Conservation (phyloP, 768 basidiomycete species). For the Russula sp. region DNA sequence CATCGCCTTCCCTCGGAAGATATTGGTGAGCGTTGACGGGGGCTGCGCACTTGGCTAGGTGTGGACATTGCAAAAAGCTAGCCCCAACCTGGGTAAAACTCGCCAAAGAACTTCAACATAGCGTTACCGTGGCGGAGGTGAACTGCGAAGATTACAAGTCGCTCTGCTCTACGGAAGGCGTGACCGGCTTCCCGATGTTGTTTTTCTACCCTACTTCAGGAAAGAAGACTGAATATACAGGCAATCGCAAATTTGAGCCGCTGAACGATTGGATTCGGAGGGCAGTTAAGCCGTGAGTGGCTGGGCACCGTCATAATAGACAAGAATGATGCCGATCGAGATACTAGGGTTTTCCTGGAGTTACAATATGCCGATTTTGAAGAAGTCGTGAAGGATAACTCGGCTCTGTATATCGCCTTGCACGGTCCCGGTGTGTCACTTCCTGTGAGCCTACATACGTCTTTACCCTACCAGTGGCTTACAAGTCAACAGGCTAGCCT, state of each 20-base stretch:
- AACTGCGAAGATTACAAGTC: slow-evolving; percentile 75
- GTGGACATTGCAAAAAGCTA: slow-evolving; percentile 94
- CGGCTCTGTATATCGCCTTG: slow-evolving; percentile 58
- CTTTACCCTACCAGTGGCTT: not conserved
- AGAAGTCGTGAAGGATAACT: slow-evolving; percentile 37
- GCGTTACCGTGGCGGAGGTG: slow-evolving; percentile 76
- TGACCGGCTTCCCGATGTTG: slow-evolving; percentile 82
- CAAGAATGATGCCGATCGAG: slow-evolving; percentile 4
- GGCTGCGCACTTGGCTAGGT: slow-evolving; percentile 39
- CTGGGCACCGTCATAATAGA: not conserved
- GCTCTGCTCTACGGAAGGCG: slow-evolving; percentile 58
- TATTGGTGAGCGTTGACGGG: not conserved
- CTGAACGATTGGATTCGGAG: slow-evolving; percentile 71
- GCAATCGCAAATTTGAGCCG: slow-evolving; percentile 63
- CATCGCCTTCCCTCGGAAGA: not conserved
- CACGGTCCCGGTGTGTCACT: slow-evolving; percentile 33
- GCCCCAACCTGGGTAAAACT: slow-evolving; percentile 78
- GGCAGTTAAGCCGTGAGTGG: slow-evolving; percentile 62
- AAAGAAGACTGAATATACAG: slow-evolving; percentile 65
- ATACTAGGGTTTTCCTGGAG: slow-evolving; percentile 33
- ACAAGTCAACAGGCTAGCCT: slow-evolving; percentile 41
- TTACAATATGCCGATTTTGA: slow-evolving; percentile 42
- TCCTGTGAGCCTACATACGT: slow-evolving; percentile 31
- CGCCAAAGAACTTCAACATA: slow-evolving; percentile 60
- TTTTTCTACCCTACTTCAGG: slow-evolving; percentile 52